phyloP scores from a whole-genome alignment of 2,329 filamentous ascomycete genomes.

The Tolypocladium tropicale region DNA sequence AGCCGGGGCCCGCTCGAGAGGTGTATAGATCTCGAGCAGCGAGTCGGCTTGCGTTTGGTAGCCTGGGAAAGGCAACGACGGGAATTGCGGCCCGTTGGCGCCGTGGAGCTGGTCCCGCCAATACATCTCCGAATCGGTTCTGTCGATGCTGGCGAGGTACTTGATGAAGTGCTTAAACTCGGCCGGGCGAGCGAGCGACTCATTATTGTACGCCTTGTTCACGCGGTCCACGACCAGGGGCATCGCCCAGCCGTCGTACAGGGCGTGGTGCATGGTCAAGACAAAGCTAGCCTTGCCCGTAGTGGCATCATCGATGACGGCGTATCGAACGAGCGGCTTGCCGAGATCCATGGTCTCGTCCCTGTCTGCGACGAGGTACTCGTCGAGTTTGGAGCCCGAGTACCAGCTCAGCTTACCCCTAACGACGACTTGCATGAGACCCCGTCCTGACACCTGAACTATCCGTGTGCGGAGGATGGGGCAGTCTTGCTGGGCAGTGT shows the following conservation, averaged over 20 bases:
- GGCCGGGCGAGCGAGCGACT: conserved; percentile 20
- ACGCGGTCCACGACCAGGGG: conserved; percentile 37
- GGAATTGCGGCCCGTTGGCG: conserved; percentile 36
- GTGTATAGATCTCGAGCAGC: conserved; percentile 41
- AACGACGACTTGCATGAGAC: conserved; percentile 37
- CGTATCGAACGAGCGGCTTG: conserved; percentile 34
- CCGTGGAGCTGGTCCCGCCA: conserved; percentile 36
- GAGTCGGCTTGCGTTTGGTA: conserved; percentile 43
- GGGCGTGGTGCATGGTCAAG: conserved; percentile 43
- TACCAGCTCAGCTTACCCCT: conserved; percentile 25
- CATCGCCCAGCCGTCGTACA: conserved; percentile 49
- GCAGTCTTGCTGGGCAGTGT: conserved; percentile 23
- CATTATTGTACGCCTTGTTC: conserved; percentile 30
- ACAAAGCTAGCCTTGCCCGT: conserved; percentile 31
- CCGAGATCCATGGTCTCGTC: conserved; percentile 32
- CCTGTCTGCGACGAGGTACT: conserved; percentile 30
- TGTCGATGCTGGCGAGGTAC: conserved; percentile 30
- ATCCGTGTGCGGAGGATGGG: conserved; percentile 39
- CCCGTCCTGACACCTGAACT: conserved; percentile 31
- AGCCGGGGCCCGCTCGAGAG: conserved; percentile 18
- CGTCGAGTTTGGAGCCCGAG: conserved; percentile 21
- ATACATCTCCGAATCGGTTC: conserved; percentile 29
- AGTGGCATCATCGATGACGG: conserved; percentile 23
- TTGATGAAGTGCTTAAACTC: conserved; percentile 40
- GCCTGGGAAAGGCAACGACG: conserved; percentile 31